Evolutionary conservation across 2,329 filamentous ascomycete genomes (phyloP).

Genomic region (Clonostachys rosea): DNA sequence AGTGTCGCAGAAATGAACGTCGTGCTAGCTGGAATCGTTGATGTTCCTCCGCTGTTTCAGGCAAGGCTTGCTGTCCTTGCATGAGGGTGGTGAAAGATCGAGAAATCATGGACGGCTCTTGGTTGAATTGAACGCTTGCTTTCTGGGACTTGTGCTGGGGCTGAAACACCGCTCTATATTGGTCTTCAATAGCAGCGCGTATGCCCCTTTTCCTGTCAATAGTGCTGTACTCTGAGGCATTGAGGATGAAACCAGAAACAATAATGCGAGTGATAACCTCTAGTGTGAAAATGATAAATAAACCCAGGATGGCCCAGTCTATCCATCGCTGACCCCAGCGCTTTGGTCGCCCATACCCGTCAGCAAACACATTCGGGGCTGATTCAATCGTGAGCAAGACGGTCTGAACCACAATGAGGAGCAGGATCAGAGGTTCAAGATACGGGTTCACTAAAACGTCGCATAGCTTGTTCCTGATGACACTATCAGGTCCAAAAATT

Average conservation of each 20-base stretch:
- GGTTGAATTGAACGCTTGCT: slow-evolving; percentile 35
- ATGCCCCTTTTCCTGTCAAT: slow-evolving; percentile 75
- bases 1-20: slow-evolving; percentile 87
- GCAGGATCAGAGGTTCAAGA: slow-evolving; percentile 79
- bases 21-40: slow-evolving; percentile 83
- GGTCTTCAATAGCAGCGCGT: slow-evolving; percentile 67
- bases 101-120: slow-evolving; percentile 61
- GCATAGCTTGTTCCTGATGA: slow-evolving; percentile 69
- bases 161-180: slow-evolving; percentile 76
- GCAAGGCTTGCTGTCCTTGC: slow-evolving; percentile 51
- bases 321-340: slow-evolving; percentile 65
- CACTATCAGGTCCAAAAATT: slow-evolving; percentile 76
- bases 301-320: slow-evolving; percentile 74
- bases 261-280: slow-evolving; percentile 81
- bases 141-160: slow-evolving; percentile 69
- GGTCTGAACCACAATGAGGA: slow-evolving; percentile 85
- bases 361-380: slow-evolving; percentile 61
- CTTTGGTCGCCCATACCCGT: slow-evolving; percentile 53
- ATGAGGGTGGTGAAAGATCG: slow-evolving; percentile 79
- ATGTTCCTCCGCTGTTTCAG: slow-evolving; percentile 66
- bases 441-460: slow-evolving; percentile 81
- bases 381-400: slow-evolving; percentile 85
- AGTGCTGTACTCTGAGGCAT: slow-evolving; percentile 87
- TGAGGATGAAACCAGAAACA: slow-evolving; percentile 89
- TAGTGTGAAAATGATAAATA: slow-evolving; percentile 87